Evolutionary conservation across 2,329 filamentous ascomycete genomes (phyloP).

Genomic region (Xylaria sp.): DNA sequence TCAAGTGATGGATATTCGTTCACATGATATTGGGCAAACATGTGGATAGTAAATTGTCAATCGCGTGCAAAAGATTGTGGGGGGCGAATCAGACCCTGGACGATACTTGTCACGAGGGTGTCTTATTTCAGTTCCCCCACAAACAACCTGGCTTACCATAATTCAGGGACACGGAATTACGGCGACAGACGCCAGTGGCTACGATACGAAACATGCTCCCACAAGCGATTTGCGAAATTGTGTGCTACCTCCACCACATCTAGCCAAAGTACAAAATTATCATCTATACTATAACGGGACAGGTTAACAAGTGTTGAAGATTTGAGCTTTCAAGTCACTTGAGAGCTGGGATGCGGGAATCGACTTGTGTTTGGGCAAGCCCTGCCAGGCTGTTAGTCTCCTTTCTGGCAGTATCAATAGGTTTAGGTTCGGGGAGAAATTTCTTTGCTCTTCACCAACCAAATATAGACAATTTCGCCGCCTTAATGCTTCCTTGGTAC

Average conservation of each 20-base stretch:
- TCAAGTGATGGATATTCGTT: neutral
- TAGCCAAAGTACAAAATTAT: constrained; percentile 1
- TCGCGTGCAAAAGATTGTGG: neutral
- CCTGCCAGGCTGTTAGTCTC: constrained; percentile 12
- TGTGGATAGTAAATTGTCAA: constrained; percentile 1
- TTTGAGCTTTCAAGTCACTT: neutral
- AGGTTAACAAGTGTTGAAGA: neutral
- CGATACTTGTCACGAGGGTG: constrained; percentile 8
- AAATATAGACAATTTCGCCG: constrained; percentile 10
- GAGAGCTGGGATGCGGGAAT: constrained; percentile 9
- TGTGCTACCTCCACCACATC: constrained; percentile 5
- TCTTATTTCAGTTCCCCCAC: constrained; percentile 9
- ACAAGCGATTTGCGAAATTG: constrained; percentile 9
- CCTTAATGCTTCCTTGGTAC: neutral
- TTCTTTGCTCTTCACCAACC: constrained; percentile 1
- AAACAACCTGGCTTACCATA: constrained; percentile 7
- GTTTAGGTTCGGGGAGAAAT: neutral
- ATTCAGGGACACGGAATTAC: constrained; percentile 3
- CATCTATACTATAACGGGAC: neutral
- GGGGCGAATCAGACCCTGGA: constrained; percentile 5
- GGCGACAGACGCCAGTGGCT: constrained; percentile 18
- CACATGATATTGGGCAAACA: neutral
- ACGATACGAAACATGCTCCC: constrained; percentile 7
- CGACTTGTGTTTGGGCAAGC: constrained; percentile 14
- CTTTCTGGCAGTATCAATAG: neutral